These are phyloP conservation scores for Taxillus chinensis DNA, from an alignment of 164 flowering plant species.

Conservation along the genomic window DNA sequence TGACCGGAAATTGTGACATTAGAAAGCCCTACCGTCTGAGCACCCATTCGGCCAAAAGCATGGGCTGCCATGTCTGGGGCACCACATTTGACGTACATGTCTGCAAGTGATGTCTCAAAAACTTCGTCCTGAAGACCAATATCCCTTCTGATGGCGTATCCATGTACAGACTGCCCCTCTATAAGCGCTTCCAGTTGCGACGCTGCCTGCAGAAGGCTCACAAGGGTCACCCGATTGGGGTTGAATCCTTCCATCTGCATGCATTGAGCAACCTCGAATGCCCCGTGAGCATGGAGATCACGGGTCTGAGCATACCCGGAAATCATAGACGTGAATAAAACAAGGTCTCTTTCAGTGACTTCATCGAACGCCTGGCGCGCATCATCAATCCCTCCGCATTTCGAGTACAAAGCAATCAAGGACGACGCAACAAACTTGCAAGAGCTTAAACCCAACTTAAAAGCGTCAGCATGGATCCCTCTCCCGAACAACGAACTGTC, in stretches of 20 bases:
- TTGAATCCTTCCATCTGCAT: conserved; percentile 35
- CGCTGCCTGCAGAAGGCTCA: conserved; percentile 53
- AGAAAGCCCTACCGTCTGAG: conserved; percentile 23
- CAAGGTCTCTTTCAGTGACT: conserved; percentile 34
- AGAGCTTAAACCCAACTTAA: conserved; percentile 29
- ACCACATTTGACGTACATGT: conserved; percentile 46
- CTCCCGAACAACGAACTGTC: conserved; percentile 26
- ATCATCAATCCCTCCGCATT: conserved; percentile 19
- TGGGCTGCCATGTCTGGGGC: conserved; percentile 12
- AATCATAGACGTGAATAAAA: conserved; percentile 39
- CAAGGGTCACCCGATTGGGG: conserved; percentile 51
- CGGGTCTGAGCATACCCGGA: conserved; percentile 33
- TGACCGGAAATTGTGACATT: conserved; percentile 33
- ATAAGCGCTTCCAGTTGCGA: conserved; percentile 18
- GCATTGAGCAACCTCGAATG: conserved; percentile 22
- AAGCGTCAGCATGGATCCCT: conserved; percentile 41
- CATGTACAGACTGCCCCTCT: conserved; percentile 33
- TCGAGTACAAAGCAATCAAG: conserved; percentile 28
- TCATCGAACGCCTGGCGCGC: conserved; percentile 43
- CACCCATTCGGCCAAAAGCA: conserved; percentile 15
- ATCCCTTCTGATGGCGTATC: conserved; percentile 38
- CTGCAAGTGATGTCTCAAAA: conserved; percentile 38
- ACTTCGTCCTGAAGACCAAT: conserved; percentile 33
- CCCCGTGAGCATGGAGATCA: conserved; percentile 18
- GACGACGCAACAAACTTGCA: conserved; percentile 42